Percentiles rank a stretch among this genome's conserved stretches.
These are phyloP conservation scores for Cocos nucifera DNA, from an alignment of 176 grass and related monocot species.

Conservation along the genomic window DNA sequence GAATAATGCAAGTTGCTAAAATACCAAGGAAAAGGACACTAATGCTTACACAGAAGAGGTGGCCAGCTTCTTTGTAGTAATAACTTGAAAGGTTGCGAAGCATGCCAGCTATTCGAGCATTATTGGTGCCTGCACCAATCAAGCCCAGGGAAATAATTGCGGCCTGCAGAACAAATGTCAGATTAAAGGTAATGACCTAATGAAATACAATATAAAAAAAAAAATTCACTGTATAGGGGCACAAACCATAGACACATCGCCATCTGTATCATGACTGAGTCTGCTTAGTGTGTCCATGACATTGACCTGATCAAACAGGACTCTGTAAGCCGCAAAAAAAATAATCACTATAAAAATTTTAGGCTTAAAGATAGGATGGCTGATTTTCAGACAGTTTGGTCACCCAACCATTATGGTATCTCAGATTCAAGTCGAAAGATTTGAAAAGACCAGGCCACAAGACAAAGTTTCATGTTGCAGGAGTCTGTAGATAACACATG, in stretches of 20 bases:
- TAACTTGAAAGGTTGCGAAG: conserved; percentile 98
- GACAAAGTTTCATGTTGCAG: no score
- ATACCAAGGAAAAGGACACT: not conserved
- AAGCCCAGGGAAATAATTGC: conserved; percentile 90
- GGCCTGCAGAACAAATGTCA: conserved; percentile 40
- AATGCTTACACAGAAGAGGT: conserved; percentile 91
- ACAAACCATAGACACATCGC: conserved; percentile 86
- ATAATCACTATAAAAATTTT: no score
- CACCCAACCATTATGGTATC: no score
- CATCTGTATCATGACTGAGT: conserved; percentile 94
- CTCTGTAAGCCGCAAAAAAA: no score
- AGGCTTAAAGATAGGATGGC: no score
- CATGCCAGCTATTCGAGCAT: conserved; percentile 98
- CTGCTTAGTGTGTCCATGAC: conserved; percentile 99
- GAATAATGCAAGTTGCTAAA: not conserved
- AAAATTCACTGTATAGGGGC: not conserved
- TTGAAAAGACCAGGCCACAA: no score
- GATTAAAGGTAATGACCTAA: not conserved
- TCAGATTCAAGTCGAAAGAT: no score
- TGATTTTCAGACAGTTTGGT: no score
- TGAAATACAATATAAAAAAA: not conserved
- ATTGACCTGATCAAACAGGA: conserved; percentile 52
- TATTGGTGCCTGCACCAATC: conserved; percentile 94
- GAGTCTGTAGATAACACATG: no score
- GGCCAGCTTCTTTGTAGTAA: conserved; percentile 98